Conservation (phyloP, 345 rosid genomes). For the Rubroshorea leprosula region DNA sequence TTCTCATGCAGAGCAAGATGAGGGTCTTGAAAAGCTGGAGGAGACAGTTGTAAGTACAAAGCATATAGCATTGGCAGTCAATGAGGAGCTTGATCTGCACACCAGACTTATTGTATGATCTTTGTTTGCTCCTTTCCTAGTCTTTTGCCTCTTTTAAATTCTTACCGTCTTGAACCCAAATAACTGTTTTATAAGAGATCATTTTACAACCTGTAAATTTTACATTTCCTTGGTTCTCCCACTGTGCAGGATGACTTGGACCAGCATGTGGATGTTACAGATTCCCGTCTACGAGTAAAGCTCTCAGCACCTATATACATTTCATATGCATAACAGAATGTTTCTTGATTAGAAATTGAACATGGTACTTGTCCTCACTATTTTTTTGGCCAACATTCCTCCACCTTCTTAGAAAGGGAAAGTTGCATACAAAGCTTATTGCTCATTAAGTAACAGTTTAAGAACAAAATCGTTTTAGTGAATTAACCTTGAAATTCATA, state of each 20-base stretch:
- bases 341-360: background rate
- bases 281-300: constrained; percentile 81
- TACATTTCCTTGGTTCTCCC: constrained; percentile 1
- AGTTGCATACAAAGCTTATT: too few species aligned
- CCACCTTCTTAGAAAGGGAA: too few species aligned
- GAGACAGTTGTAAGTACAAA: constrained; percentile 67
- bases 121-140: background rate
- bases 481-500: too few species aligned
- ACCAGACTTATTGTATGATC: constrained; percentile 63
- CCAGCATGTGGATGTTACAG: constrained; percentile 81
- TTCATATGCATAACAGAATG: background rate
- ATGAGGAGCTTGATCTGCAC: constrained; percentile 77
- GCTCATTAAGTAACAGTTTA: too few species aligned
- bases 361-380: too few species aligned
- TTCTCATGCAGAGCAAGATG: constrained; percentile 78
- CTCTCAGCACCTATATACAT: background rate
- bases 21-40: constrained; percentile 87
- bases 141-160: background rate
- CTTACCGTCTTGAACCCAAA: background rate
- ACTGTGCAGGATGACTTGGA: constrained; percentile 80
- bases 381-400: too few species aligned
- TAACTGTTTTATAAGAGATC: background rate
- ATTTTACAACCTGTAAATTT: background rate
- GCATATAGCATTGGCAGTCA: constrained; percentile 76
- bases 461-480: too few species aligned